These are phyloP conservation scores for Cyclotella baltica DNA, from an alignment of 108 stramenopile species.

Conservation along the genomic window DNA sequence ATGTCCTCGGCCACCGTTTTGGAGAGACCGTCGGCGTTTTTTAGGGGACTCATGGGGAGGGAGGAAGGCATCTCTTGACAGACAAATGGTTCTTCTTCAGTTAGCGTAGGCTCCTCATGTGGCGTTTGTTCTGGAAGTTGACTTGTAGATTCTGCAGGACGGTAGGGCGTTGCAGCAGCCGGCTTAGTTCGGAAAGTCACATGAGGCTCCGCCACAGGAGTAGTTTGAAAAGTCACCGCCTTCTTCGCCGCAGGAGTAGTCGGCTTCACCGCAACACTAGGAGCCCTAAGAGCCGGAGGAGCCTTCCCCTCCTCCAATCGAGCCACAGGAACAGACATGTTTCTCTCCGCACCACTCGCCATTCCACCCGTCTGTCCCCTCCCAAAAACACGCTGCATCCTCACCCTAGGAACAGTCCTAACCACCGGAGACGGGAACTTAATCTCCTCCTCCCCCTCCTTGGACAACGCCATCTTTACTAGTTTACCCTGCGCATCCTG, in stretches of 20 bases:
- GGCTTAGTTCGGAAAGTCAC: too few species aligned
- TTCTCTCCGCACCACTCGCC: background rate
- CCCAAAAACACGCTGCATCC: conserved; percentile 48
- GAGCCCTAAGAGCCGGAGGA: background rate
- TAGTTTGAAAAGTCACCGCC: conserved; percentile 12
- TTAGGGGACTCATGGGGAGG: background rate
- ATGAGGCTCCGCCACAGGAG: background rate
- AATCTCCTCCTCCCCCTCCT: background rate
- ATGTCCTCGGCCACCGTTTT: background rate
- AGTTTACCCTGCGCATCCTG: background rate
- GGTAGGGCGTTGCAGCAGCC: too few species aligned
- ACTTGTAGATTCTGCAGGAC: too few species aligned
- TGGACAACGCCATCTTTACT: background rate
- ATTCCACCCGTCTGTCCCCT: conserved; percentile 42
- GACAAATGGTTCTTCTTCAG: background rate
- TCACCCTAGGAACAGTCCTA: conserved; percentile 24
- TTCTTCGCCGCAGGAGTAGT: conserved; percentile 4
- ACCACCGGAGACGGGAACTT: conserved; percentile 4
- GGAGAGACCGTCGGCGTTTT: background rate
- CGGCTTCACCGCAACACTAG: background rate
- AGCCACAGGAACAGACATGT: conserved; percentile 1
- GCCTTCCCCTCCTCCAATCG: background rate
- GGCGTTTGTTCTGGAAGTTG: background rate
- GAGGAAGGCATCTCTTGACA: background rate
- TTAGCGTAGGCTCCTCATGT: background rate